Percentiles rank a stretch among this genome's conserved stretches.
phyloP scores from a whole-genome alignment of 805 yeast genomes.

The Candida jianshihensis region DNA sequence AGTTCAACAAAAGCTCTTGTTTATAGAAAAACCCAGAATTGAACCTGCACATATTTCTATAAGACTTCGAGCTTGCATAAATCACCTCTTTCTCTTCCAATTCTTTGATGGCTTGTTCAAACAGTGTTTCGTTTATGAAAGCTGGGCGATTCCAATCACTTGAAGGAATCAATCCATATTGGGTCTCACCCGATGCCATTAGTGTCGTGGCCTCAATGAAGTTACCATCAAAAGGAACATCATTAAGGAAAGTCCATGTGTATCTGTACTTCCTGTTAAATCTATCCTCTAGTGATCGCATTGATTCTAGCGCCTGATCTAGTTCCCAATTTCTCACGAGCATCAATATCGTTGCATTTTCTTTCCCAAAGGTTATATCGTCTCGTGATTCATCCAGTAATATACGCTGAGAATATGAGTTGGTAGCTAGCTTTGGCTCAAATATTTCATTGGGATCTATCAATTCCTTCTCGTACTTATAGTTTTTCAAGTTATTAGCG shows the following conservation, averaged over 20 bases:
- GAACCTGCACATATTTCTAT: conserved; percentile 92
- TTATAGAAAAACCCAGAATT: conserved; percentile 88
- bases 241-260: conserved; percentile 77
- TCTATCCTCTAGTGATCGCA: conserved; percentile 72
- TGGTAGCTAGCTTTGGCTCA: conserved; percentile 30
- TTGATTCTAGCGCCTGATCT: conserved; percentile 63
- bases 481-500: conserved; percentile 15
- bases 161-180: conserved; percentile 58
- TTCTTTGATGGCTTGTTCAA: conserved; percentile 39
- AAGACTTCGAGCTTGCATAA: conserved; percentile 60
- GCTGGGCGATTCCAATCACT: conserved; percentile 76
- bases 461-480: conserved; percentile 1
- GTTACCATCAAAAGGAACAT: conserved; percentile 57
- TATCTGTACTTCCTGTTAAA: conserved; percentile 61
- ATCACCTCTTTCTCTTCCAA: conserved; percentile 43
- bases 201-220: conserved; percentile 54
- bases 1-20: conserved; percentile 61
- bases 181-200: conserved; percentile 58
- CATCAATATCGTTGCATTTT: conserved; percentile 86
- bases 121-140: conserved; percentile 54
- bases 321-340: conserved; percentile 78
- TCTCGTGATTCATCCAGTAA: conserved; percentile 26
- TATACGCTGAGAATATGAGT: conserved; percentile 29
- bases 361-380: conserved; percentile 39
- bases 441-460: conserved; percentile 14